Evolutionary conservation across 1,284 basidiomycete genomes (phyloP), one percentile per base, ranked within the genome.

Genomic region (Paramarasmius palmivorus): DNA sequence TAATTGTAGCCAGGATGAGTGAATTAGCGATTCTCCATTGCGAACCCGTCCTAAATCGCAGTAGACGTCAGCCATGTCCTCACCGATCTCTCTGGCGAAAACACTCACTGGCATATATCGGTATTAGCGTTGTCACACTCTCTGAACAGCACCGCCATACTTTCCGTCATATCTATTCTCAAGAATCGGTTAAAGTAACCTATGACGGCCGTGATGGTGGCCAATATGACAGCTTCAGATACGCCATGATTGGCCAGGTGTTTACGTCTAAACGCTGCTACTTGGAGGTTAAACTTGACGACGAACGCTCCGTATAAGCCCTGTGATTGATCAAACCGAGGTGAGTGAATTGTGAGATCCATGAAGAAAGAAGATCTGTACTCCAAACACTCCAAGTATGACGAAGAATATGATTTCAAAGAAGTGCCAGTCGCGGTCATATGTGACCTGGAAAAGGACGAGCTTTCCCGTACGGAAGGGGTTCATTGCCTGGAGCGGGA

Each of bases 351-450:
- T 37, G 25, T 14, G 32, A 46, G 35, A 22, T 19, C 32, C 25
- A 44, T 20, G 34, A 17, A 48, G 35, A 19, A 44, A 46, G 40
- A 57, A 39, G 26, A 72, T 85, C 58, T 64, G n/a, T n/a, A 95
- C 94, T 35, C 97, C 97, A 68, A 99, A 98, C 58, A 99, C 81
- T 3, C 97, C 97, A 41, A 99, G 84, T 57, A 99, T 81, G 50
- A 98, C 79, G 72, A 95, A 98, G 68, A 95, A 92, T n/a, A 96
- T 87, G 51, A 99, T 93, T 69, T 98, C 97, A 67, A 99, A 99
- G 74, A 97, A 98, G 68, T 99, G 96, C 97, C 97, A 99, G 65
- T 96, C 93, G 26, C 95, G 82, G 68, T 93, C 93, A 70, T 99
- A 99, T 5, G 95, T 96, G 58, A 99, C 94, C 68, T 98, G 94